These are phyloP conservation scores for Posidonia australis DNA, from an alignment of 106 monocot species.

Conservation along the genomic window DNA sequence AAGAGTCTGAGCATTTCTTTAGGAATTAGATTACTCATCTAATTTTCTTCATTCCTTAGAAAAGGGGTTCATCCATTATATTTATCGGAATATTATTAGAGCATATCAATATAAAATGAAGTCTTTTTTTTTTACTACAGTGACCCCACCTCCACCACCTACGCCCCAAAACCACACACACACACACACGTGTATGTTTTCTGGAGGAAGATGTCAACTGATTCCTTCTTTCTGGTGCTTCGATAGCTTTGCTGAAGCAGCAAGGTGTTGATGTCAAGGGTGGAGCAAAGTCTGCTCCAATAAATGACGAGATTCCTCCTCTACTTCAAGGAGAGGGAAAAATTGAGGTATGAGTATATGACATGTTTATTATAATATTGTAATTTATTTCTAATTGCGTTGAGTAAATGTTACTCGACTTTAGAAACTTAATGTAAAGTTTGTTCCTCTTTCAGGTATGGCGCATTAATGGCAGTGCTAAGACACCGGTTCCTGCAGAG, in stretches of 20 bases:
- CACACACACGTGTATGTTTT: too few relatives aligned
- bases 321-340: constrained; percentile 75
- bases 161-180: too few relatives aligned
- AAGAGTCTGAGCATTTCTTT: too few relatives aligned
- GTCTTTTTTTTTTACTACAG: too few relatives aligned
- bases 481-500: constrained; percentile 50
- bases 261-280: constrained; percentile 91
- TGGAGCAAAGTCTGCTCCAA: constrained; percentile 41
- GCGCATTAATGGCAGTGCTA: constrained; percentile 88
- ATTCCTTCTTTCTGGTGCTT: constrained; percentile 11
- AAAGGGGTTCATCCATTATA: too few relatives aligned
- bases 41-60: too few relatives aligned
- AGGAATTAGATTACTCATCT: too few relatives aligned
- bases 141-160: too few relatives aligned
- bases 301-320: constrained; percentile 70
- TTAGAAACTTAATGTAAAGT: background rate
- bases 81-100: too few relatives aligned
- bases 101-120: too few relatives aligned
- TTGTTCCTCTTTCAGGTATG: constrained; percentile 35
- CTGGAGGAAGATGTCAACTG: background rate
- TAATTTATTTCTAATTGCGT: too few relatives aligned
- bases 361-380: background rate
- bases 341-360: constrained; percentile 62
- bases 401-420: background rate
- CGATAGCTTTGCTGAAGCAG: constrained; percentile 73